Percentiles rank a stretch among this genome's conserved stretches.
Evolutionary conservation across 176 grass and related monocot species (phyloP).

Genomic region (Avena sativa): DNA sequence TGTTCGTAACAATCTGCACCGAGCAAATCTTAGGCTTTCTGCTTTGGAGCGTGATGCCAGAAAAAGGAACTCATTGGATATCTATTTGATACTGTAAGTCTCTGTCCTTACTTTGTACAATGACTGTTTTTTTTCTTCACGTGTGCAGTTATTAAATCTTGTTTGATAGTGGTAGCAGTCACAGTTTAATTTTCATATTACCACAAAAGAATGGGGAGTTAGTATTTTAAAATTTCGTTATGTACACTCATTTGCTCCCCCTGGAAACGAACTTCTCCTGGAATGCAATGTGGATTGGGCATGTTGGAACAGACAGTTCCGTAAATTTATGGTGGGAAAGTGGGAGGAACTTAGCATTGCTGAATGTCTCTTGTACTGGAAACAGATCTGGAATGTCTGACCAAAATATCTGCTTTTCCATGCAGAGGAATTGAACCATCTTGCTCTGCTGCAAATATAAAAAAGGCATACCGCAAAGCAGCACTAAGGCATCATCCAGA

Average conservation of each 20-base stretch:
- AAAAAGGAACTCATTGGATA: slow-evolving; percentile 67
- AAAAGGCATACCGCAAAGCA: slow-evolving; percentile 89
- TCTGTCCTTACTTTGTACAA: slow-evolving; percentile 29
- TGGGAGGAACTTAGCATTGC: slow-evolving; percentile 14
- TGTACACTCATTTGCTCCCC: not conserved
- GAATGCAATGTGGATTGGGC: slow-evolving; percentile 3
- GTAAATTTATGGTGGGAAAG: slow-evolving; percentile 12
- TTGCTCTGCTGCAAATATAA: slow-evolving; percentile 74
- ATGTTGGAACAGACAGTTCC: slow-evolving; percentile 24
- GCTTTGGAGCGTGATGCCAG: slow-evolving; percentile 63
- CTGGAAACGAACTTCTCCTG: slow-evolving; percentile 18
- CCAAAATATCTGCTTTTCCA: slow-evolving; percentile 27
- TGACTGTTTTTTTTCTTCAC: not conserved
- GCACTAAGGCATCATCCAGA: slow-evolving; percentile 89
- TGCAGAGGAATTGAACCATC: slow-evolving; percentile 78
- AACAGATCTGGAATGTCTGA: slow-evolving; percentile 26
- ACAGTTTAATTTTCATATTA: slow-evolving; percentile 17
- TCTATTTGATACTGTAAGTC: slow-evolving; percentile 92
- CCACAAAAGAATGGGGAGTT: slow-evolving; percentile 23
- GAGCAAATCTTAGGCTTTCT: slow-evolving; percentile 60
- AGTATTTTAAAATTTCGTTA: not conserved
- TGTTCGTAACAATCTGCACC: slow-evolving; percentile 58
- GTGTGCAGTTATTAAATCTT: not conserved
- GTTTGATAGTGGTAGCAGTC: slow-evolving; percentile 19
- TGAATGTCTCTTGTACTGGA: slow-evolving; percentile 6